A percentile compares a stretch with the other conserved stretches of the same genome.
Conservation (phyloP, 2,329 filamentous ascomycete genomes). For the Anthostomella pinea region DNA sequence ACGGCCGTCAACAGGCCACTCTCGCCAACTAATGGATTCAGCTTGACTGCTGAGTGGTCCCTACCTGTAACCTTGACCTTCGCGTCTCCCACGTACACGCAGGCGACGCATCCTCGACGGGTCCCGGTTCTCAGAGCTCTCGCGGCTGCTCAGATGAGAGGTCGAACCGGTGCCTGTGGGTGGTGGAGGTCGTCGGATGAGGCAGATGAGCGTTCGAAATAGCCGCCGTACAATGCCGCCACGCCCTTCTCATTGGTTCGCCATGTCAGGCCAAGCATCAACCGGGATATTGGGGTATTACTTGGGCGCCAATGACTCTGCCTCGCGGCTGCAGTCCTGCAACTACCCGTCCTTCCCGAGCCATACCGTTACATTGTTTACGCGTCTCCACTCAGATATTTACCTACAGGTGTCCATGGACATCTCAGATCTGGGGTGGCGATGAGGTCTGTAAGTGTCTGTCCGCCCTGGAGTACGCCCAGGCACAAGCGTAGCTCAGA, state of each 20-base stretch:
- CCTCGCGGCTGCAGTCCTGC: conserved; percentile 28
- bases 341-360: conserved; percentile 13
- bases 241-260: conserved; percentile 22
- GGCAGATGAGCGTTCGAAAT: conserved; percentile 30
- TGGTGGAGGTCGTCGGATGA: conserved; percentile 24
- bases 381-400: neutral
- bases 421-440: neutral
- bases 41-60: conserved; percentile 23
- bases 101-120: too few relatives aligned
- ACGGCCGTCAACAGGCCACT: neutral
- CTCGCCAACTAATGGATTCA: conserved; percentile 4
- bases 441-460: too few relatives aligned
- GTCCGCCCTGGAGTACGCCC: too few relatives aligned
- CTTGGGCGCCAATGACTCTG: conserved; percentile 27
- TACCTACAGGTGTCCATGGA: neutral
- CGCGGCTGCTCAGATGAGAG: conserved; percentile 27
- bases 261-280: conserved; percentile 16
- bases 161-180: conserved; percentile 23
- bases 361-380: conserved; percentile 11
- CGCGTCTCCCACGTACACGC: too few relatives aligned
- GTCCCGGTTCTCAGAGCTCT: conserved; percentile 1
- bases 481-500: too few relatives aligned
- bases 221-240: conserved; percentile 25
- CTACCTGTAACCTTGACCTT: too few relatives aligned
- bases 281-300: conserved; percentile 13